Percentiles rank a stretch among this genome's conserved stretches.
phyloP scores from a whole-genome alignment of 1,139 yeast species.

The Taphrina betulina region DNA sequence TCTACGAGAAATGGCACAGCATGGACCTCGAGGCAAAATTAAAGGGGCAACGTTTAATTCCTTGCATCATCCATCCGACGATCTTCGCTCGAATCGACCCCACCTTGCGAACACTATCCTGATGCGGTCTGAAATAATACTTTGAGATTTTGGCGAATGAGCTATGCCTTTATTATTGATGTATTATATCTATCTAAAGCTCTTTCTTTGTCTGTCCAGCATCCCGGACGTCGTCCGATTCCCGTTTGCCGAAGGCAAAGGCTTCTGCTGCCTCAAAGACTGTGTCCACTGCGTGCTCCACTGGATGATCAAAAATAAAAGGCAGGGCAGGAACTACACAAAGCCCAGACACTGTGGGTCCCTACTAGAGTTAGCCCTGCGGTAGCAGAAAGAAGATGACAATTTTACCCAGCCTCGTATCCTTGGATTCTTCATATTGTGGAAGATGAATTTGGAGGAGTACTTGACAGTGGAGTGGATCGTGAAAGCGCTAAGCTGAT shows the following conservation, averaged over 20 bases:
- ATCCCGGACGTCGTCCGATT: constrained; percentile 34
- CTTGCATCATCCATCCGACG: too few species aligned
- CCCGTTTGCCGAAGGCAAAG: constrained; percentile 36
- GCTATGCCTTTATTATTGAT: too few species aligned
- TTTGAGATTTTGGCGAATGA: too few species aligned
- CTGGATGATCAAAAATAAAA: constrained; percentile 77
- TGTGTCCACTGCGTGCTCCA: constrained; percentile 66
- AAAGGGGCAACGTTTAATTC: too few species aligned
- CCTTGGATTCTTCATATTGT: constrained; percentile 39
- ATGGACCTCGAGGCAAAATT: too few species aligned
- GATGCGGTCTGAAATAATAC: too few species aligned
- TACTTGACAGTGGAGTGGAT: constrained; percentile 77
- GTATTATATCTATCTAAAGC: too few species aligned
- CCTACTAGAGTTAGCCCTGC: constrained; percentile 65
- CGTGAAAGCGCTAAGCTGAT: constrained; percentile 69
- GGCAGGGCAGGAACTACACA: constrained; percentile 78
- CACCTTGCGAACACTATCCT: too few species aligned
- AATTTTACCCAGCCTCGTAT: constrained; percentile 29
- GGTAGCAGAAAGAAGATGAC: constrained; percentile 53
- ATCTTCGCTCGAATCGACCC: too few species aligned
- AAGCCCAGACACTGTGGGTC: constrained; percentile 76
- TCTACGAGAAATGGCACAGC: too few species aligned
- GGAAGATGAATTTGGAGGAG: constrained; percentile 49
- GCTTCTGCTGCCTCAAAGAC: constrained; percentile 61
- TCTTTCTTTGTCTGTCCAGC: constrained; percentile 36